Evolutionary conservation across 2,329 filamentous ascomycete genomes (phyloP), one percentile per base, ranked within the genome.

Genomic region (Lachnellula willkommii): DNA sequence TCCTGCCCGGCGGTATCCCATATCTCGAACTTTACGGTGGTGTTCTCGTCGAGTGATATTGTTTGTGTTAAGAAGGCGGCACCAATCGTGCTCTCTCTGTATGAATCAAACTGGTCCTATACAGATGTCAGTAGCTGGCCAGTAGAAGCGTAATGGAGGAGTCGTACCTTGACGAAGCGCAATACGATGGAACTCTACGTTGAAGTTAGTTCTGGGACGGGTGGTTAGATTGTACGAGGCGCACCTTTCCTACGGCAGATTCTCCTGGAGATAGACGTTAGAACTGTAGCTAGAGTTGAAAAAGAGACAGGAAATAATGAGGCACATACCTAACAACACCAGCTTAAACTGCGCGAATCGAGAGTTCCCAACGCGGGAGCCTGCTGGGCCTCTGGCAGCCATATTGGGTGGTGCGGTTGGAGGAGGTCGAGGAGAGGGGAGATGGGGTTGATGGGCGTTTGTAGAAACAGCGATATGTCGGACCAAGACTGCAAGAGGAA

Each of bases 261-360:
- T 99, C 94, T 73, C 94, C 93, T 97, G 72, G 50, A 65, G 53
- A 61, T 56, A 56, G 55, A 61, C 50, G 70, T 80, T 70, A 80
- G 75, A 22, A 63, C 9, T 43, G 28, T 42, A 37, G 9, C n/a
- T 24, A 5, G 8, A 11, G 20, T 3, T 54, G 4, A 9, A 17
- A 36, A 42, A 24, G 40, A n/a, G 20, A 24, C 46, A 17, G 32
- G 39, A 17, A 50, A 53, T 56, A 55, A 50, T 51, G 52, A 42
- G 53, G 20, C 56, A 70, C 87, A 66, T 83, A 97, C 94, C 94
- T 63, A 99, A 82, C 71, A 99, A 80, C 64, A 99, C 94, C 68
- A 99, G 83, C 82, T 99, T 99, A 79, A 99, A 99, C 81, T 99
- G 94, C 69, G 94, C 93, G 75, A 99, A 97, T 70, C 93, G 87